These are phyloP conservation scores for Domatiomyces globalis DNA, from an alignment of 2,329 filamentous ascomycete genomes.

Conservation along the genomic window DNA sequence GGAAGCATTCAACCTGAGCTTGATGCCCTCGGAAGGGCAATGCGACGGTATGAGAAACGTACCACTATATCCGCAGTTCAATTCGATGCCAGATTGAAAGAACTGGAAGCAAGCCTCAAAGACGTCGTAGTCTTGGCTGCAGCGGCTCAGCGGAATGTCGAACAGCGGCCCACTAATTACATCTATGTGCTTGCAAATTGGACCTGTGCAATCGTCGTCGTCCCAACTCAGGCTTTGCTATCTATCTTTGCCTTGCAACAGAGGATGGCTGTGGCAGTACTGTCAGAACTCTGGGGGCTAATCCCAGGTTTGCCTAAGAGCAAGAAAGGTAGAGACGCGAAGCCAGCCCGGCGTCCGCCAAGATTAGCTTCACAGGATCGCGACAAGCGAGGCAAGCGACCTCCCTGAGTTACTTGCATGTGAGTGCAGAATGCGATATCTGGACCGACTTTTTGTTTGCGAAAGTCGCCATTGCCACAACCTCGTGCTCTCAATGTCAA, in stretches of 20 bases:
- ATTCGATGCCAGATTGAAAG: slow-evolving; percentile 59
- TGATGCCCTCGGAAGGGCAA: slow-evolving; percentile 74
- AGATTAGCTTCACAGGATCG: slow-evolving; percentile 3
- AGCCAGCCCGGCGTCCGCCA: slow-evolving; percentile 3
- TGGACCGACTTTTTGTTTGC: no score
- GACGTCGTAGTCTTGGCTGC: slow-evolving; percentile 73
- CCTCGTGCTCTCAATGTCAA: background rate
- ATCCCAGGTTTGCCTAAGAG: slow-evolving; percentile 4
- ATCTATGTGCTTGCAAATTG: slow-evolving; percentile 24
- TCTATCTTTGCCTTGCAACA: slow-evolving; percentile 23
- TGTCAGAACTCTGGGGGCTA: slow-evolving; percentile 6
- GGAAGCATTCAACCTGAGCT: slow-evolving; percentile 63
- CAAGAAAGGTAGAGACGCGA: slow-evolving; percentile 3
- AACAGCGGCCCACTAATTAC: slow-evolving; percentile 18
- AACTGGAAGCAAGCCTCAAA: slow-evolving; percentile 55
- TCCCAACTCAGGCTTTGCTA: slow-evolving; percentile 24
- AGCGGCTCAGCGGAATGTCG: slow-evolving; percentile 38
- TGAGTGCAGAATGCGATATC: no score
- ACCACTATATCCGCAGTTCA: slow-evolving; percentile 60
- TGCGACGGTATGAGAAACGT: slow-evolving; percentile 84
- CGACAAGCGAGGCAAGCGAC: slow-evolving; percentile 5
- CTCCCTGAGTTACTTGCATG: background rate
- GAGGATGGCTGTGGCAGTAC: slow-evolving; percentile 10
- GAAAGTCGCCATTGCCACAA: no score
- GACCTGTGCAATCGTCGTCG: slow-evolving; percentile 23